A percentile compares a stretch with the other conserved stretches of the same genome.
phyloP scores from a whole-genome alignment of 352 stramenopile species.

The Phytophthora foliorum region DNA sequence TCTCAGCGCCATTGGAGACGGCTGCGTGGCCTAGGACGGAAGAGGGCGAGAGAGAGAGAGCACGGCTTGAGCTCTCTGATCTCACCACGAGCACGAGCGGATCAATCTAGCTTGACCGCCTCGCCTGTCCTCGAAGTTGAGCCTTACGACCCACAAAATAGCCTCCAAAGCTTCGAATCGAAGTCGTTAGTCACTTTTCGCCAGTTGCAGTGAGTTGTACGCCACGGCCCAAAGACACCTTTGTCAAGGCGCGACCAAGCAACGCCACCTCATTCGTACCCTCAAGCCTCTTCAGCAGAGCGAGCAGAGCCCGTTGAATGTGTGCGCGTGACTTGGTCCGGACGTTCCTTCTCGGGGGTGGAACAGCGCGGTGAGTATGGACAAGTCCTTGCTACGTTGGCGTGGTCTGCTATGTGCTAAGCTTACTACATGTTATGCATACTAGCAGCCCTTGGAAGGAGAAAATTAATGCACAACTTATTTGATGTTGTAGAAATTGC shows the following conservation, averaged over 20 bases:
- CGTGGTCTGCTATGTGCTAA: background rate
- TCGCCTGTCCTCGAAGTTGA: conserved; percentile 20
- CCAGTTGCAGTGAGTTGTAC: conserved; percentile 30
- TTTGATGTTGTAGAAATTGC: conserved; percentile 4
- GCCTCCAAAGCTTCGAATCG: conserved; percentile 20
- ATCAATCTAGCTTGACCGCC: background rate
- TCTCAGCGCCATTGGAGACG: conserved; percentile 15
- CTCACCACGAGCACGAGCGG: background rate
- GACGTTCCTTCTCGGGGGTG: conserved; percentile 1
- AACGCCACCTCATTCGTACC: conserved; percentile 39
- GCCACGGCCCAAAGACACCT: conserved; percentile 5
- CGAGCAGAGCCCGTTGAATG: conserved; percentile 6
- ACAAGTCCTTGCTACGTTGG: background rate
- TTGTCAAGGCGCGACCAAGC: conserved; percentile 20
- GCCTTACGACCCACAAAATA: conserved; percentile 26
- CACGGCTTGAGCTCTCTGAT: background rate
- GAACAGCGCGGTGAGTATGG: background rate
- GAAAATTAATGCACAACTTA: background rate
- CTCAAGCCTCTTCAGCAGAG: conserved; percentile 9
- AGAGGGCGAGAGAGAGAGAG: conserved; percentile 16
- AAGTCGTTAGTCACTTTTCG: conserved; percentile 31
- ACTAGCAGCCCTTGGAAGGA: background rate
- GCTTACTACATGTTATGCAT: too few species aligned
- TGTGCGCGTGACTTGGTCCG: background rate
- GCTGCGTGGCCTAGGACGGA: conserved; percentile 4